These are phyloP conservation scores for Pestalotiopsis sp. DNA, from an alignment of 2,329 filamentous ascomycete species.

Conservation along the genomic window DNA sequence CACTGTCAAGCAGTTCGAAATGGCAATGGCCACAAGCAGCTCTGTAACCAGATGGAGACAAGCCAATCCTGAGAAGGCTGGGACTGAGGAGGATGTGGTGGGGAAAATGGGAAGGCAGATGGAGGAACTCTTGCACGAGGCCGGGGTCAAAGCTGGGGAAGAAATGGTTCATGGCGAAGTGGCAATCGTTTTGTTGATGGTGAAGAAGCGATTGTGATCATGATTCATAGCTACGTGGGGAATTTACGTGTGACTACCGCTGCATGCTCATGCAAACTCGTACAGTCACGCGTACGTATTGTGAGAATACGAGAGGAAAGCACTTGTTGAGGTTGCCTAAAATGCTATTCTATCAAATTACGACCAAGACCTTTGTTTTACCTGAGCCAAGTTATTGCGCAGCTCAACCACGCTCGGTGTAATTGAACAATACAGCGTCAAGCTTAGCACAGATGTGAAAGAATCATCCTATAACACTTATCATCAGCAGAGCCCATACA, in stretches of 20 bases:
- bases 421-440: too few species aligned
- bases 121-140: slow-evolving; percentile 32
- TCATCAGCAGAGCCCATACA: background rate
- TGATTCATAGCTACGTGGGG: background rate
- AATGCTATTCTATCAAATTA: too few species aligned
- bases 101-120: slow-evolving; percentile 30
- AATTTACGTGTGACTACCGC: too few species aligned
- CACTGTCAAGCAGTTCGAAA: slow-evolving; percentile 38
- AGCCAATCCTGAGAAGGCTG: slow-evolving; percentile 42
- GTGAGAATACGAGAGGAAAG: too few species aligned
- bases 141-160: slow-evolving; percentile 37
- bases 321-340: too few species aligned
- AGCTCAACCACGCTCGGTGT: too few species aligned
- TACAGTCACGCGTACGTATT: too few species aligned
- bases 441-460: background rate
- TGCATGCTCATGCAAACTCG: too few species aligned
- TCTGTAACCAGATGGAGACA: slow-evolving; percentile 46
- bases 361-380: too few species aligned
- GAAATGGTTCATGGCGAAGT: slow-evolving; percentile 28
- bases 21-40: slow-evolving; percentile 40
- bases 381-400: too few species aligned
- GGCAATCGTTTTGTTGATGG: slow-evolving; percentile 8
- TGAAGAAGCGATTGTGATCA: slow-evolving; percentile 14
- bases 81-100: slow-evolving; percentile 43
- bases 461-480: background rate